phyloP scores from a whole-genome alignment of 129 eudicot genomes.

The Flaveria robusta region DNA sequence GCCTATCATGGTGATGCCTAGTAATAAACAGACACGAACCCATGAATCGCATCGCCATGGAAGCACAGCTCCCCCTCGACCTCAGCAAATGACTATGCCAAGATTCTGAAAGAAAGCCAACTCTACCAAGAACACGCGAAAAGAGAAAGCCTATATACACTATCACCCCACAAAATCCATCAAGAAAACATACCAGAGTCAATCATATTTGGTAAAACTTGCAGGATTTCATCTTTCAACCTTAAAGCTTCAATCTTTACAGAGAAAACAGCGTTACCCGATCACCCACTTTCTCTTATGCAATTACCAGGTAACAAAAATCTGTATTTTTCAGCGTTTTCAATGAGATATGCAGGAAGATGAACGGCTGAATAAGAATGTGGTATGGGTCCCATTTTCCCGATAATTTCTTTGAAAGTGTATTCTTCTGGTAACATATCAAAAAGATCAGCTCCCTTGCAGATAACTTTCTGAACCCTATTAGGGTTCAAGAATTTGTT shows the following conservation, averaged over 20 bases:
- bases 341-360: conserved; percentile 74
- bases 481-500: conserved; percentile 69
- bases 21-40: conserved; percentile 34
- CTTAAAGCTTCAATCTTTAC: conserved; percentile 46
- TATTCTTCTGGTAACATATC: conserved; percentile 97
- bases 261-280: neutral
- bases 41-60: conserved; percentile 37
- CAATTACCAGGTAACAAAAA: conserved; percentile 90
- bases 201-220: conserved; percentile 31
- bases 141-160: conserved; percentile 45
- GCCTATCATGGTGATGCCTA: conserved; percentile 36
- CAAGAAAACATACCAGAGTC: conserved; percentile 44
- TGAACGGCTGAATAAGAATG: conserved; percentile 93
- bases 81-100: conserved; percentile 32
- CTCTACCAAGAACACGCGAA: conserved; percentile 35
- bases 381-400: conserved; percentile 93
- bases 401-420: conserved; percentile 77
- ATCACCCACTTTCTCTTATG: conserved; percentile 72
- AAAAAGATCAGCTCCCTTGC: conserved; percentile 84
- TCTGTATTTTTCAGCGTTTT: conserved; percentile 67
- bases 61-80: conserved; percentile 34
- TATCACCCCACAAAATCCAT: conserved; percentile 46
- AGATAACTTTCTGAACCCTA: conserved; percentile 74
- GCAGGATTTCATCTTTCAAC: conserved; percentile 26
- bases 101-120: conserved; percentile 39